Evolutionary conservation across 768 basidiomycete genomes (phyloP).

Genomic region (Psilocybe subaeruginosa): DNA sequence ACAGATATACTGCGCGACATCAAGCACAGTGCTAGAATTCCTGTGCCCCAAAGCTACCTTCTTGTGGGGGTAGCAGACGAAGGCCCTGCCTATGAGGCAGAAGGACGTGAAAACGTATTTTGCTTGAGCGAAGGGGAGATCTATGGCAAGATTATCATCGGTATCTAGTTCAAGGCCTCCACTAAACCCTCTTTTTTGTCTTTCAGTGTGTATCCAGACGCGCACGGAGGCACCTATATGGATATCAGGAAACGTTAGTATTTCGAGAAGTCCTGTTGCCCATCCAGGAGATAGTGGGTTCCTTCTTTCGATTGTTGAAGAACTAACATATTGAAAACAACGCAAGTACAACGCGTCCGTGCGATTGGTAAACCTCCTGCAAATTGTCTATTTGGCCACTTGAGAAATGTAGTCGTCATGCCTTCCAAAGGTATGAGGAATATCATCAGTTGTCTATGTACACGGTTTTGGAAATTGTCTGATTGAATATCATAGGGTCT

Average conservation of each 20-base stretch:
- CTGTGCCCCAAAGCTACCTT: conserved; percentile 65
- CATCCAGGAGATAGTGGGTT: conserved; percentile 74
- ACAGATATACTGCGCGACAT: conserved; percentile 70
- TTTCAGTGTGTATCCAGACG: conserved; percentile 61
- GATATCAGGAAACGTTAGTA: conserved; percentile 61
- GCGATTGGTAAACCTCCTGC: conserved; percentile 73
- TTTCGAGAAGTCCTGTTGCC: conserved; percentile 74
- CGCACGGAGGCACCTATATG: conserved; percentile 54
- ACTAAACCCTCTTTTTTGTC: conserved; percentile 3
- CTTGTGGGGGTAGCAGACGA: conserved; percentile 87
- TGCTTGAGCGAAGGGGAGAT: conserved; percentile 59
- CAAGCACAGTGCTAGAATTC: conserved; percentile 77
- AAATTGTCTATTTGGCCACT: conserved; percentile 58
- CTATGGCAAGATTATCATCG: conserved; percentile 51
- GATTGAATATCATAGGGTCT: conserved; percentile 37
- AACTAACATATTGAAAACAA: background rate
- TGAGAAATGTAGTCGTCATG: conserved; percentile 76
- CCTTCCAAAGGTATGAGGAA: conserved; percentile 55
- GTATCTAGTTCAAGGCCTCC: background rate
- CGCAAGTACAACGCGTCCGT: conserved; percentile 64
- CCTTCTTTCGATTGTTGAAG: background rate
- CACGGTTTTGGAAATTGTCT: background rate
- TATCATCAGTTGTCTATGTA: background rate
- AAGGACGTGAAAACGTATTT: conserved; percentile 57
- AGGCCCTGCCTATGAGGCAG: conserved; percentile 61